phyloP scores from a whole-genome alignment of 495 filamentous ascomycete genomes.

The Parachaetomium inaequale region DNA sequence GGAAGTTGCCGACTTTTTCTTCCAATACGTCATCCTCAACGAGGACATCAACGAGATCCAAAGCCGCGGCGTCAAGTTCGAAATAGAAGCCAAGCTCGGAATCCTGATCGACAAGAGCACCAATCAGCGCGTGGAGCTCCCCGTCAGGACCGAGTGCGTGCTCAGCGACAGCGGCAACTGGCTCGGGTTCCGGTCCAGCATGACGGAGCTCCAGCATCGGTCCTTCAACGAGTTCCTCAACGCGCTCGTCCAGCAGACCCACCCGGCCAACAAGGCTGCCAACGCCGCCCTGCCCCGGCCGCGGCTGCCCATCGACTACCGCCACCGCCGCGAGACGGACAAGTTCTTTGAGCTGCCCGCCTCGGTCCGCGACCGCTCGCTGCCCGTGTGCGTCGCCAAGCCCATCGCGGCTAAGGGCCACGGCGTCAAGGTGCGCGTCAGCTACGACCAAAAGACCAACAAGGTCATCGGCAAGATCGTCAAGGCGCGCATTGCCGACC shows the following conservation, averaged over 20 bases:
- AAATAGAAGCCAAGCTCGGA: constrained; percentile 91
- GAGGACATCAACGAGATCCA: constrained; percentile 52
- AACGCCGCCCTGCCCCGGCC: constrained; percentile 17
- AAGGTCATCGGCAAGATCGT: constrained; percentile 77
- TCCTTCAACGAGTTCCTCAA: constrained; percentile 79
- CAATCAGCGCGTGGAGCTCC: constrained; percentile 61
- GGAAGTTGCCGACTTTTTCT: constrained; percentile 71
- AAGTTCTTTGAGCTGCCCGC: constrained; percentile 73
- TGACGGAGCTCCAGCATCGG: constrained; percentile 78
- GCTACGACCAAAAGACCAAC: constrained; percentile 67
- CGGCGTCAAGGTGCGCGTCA: constrained; percentile 70
- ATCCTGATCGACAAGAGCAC: constrained; percentile 68
- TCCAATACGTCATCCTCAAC: constrained; percentile 59
- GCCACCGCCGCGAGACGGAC: constrained; percentile 76
- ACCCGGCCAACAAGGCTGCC: constrained; percentile 43
- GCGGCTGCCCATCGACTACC: constrained; percentile 71
- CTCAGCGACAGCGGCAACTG: constrained; percentile 49
- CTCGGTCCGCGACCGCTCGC: constrained; percentile 37
- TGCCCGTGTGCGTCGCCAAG: constrained; percentile 47
- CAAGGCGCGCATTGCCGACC: constrained; percentile 79
- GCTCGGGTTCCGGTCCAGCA: constrained; percentile 70
- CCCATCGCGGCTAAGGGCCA: constrained; percentile 52
- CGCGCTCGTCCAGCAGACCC: constrained; percentile 53
- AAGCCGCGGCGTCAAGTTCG: constrained; percentile 63
- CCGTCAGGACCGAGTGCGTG: constrained; percentile 63